Percentiles rank a stretch among this genome's conserved stretches.
phyloP scores from a whole-genome alignment of 2,329 filamentous ascomycete genomes.

The Volutella citrinella region DNA sequence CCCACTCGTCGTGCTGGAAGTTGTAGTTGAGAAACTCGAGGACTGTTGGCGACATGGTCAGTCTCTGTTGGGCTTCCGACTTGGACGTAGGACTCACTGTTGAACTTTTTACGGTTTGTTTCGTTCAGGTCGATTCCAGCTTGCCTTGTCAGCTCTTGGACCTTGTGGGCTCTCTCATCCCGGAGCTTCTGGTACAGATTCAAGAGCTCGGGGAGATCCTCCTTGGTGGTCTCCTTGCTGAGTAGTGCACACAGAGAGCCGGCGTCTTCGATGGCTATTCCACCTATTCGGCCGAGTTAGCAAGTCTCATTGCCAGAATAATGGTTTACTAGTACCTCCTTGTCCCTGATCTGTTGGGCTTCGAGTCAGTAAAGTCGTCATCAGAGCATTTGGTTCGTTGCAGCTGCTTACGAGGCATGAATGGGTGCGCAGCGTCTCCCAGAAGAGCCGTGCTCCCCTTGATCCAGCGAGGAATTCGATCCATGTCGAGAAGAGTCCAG shows the following conservation, averaged over 20 bases:
- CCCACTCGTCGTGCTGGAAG: conserved; percentile 18
- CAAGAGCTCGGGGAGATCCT: conserved; percentile 53
- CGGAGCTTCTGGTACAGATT: conserved; percentile 58
- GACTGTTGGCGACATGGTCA: conserved; percentile 4
- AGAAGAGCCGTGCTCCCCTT: conserved; percentile 53
- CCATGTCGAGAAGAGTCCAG: conserved; percentile 63
- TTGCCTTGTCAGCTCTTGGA: conserved; percentile 56
- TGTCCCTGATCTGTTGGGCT: conserved; percentile 23
- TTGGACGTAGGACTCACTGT: conserved; percentile 33
- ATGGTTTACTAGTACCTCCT: conserved; percentile 28
- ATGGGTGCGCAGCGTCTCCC: conserved; percentile 68
- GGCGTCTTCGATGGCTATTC: conserved; percentile 66
- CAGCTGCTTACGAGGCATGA: conserved; percentile 44
- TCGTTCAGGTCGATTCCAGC: conserved; percentile 46
- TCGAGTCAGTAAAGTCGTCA: neutral
- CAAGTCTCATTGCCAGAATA: too few species aligned
- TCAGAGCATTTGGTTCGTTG: neutral
- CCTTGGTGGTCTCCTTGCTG: conserved; percentile 37
- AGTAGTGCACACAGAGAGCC: conserved; percentile 57
- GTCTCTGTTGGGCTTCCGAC: neutral
- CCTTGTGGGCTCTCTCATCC: conserved; percentile 52
- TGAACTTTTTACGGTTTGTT: conserved; percentile 29
- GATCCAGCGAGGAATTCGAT: conserved; percentile 52
- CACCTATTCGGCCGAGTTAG: conserved; percentile 30
- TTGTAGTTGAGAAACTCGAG: conserved; percentile 15